Conservation (phyloP, 257 asterid species). For the Rubia yunnanensis region DNA sequence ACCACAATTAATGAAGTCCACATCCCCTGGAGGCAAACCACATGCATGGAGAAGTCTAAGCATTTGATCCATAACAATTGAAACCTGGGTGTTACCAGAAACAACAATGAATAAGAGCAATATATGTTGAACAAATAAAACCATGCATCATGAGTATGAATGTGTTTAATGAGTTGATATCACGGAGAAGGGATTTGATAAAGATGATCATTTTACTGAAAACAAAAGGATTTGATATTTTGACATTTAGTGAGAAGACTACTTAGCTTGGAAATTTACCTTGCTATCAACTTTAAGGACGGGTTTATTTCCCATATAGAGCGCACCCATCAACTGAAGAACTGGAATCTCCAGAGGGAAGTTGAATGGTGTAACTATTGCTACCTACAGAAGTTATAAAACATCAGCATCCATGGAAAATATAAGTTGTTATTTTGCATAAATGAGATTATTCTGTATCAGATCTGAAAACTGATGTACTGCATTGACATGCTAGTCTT, state of each 20-base stretch:
- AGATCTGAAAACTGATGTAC: no score
- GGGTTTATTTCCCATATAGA: constrained; percentile 98
- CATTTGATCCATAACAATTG: constrained; percentile 90
- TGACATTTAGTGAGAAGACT: not conserved
- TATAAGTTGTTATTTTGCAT: not conserved
- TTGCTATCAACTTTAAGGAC: constrained; percentile 94
- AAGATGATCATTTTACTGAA: not conserved
- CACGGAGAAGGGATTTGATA: not conserved
- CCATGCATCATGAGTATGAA: not conserved
- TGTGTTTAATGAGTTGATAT: not conserved
- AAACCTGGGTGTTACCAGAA: constrained; percentile 40
- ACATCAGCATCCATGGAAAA: not conserved
- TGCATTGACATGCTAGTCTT: no score
- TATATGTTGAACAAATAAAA: not conserved
- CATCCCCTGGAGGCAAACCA: constrained; percentile 80
- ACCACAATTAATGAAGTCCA: constrained; percentile 85
- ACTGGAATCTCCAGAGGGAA: constrained; percentile 94
- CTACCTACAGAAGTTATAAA: constrained; percentile 40
- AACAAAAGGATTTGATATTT: not conserved
- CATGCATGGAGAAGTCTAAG: constrained; percentile 83
- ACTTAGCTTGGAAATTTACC: constrained; percentile 27
- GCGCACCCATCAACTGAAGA: constrained; percentile 98
- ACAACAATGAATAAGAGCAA: not conserved
- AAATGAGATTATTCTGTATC: not conserved
- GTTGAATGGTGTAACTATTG: constrained; percentile 86